Evolutionary conservation across 805 yeast genomes (phyloP).

Genomic region (Kluyveromyces nonfermentans): DNA sequence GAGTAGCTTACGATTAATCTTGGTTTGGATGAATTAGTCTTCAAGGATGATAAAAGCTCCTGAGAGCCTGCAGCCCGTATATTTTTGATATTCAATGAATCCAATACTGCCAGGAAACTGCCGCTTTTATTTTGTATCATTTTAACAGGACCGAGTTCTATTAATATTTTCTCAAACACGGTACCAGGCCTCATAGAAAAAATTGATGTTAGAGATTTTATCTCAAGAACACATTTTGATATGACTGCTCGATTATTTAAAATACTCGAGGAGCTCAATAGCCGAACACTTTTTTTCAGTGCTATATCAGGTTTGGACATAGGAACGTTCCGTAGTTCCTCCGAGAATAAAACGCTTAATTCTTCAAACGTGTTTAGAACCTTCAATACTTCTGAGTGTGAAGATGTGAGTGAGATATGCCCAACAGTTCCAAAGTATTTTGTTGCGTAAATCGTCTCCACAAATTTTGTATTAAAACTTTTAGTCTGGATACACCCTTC

Average conservation of each 20-base stretch:
- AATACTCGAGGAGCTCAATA: conserved; percentile 19
- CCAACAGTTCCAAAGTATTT: background rate
- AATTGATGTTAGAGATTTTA: conserved; percentile 9
- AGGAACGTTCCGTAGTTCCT: background rate
- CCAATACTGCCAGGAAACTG: conserved; percentile 9
- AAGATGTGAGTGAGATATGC: background rate
- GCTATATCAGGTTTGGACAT: conserved; percentile 2
- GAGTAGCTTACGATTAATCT: conserved; percentile 33
- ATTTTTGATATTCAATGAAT: conserved; percentile 10
- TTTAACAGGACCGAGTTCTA: background rate
- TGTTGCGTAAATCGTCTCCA: background rate
- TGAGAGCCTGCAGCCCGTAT: conserved; percentile 14
- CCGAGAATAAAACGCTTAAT: background rate
- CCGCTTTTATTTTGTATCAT: background rate
- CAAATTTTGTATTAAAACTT: background rate
- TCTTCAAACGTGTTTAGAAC: background rate
- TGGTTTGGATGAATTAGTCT: conserved; percentile 22
- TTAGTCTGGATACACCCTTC: background rate
- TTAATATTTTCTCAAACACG: background rate
- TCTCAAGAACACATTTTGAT: conserved; percentile 11
- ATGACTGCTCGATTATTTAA: conserved; percentile 13
- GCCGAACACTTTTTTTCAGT: conserved; percentile 21
- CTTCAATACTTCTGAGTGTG: background rate
- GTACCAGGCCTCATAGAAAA: conserved; percentile 1
- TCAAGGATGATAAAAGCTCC: conserved; percentile 19